Conservation (phyloP, 202 grass and related monocot genomes). For the Brachypodium distachyon region DNA sequence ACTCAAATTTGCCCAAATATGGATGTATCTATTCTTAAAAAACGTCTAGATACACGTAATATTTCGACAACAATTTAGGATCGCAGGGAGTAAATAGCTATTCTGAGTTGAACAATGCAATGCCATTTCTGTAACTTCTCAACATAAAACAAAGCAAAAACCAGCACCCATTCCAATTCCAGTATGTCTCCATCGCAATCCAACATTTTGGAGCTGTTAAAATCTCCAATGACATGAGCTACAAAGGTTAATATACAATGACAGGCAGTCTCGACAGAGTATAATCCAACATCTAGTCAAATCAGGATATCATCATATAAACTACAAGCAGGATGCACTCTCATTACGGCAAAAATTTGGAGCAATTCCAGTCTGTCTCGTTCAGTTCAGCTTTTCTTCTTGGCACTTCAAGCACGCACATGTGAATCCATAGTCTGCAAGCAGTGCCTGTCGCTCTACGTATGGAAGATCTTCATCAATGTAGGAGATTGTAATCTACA, state of each 20-base stretch:
- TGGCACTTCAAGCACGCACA: slow-evolving; percentile 67
- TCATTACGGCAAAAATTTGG: background rate
- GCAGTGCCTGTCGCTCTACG: slow-evolving; percentile 62
- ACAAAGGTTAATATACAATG: background rate
- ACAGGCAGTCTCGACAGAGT: background rate
- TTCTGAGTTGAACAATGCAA: background rate
- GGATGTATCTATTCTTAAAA: too few relatives aligned
- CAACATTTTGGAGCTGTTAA: background rate
- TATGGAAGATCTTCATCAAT: slow-evolving; percentile 80
- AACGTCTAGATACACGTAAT: background rate
- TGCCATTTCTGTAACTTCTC: background rate
- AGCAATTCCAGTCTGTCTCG: background rate
- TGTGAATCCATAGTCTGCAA: slow-evolving; percentile 84
- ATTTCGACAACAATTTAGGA: background rate
- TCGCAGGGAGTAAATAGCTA: background rate
- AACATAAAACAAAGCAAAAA: background rate
- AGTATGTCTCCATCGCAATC: background rate
- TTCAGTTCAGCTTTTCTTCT: slow-evolving; percentile 45
- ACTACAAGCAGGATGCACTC: background rate
- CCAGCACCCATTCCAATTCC: background rate
- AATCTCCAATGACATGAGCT: background rate
- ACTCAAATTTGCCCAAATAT: too few relatives aligned
- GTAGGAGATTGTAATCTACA: slow-evolving; percentile 84
- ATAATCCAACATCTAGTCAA: background rate
- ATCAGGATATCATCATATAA: background rate